Evolutionary conservation across 2,329 filamentous ascomycete species (phyloP).

Genomic region (Talaromyces sp.): DNA sequence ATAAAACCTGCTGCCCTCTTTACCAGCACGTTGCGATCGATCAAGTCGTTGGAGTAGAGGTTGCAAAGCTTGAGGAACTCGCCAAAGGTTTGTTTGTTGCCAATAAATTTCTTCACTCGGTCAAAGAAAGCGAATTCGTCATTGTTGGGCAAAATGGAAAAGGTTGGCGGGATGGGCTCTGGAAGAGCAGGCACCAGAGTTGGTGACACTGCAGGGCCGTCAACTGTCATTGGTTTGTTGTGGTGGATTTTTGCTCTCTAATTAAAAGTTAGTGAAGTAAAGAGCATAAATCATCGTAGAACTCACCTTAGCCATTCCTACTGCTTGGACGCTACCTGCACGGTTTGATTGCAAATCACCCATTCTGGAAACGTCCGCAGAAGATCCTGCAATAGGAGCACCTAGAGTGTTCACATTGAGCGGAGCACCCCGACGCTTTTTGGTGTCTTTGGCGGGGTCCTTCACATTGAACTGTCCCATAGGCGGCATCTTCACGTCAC

Average conservation of each 20-base stretch:
- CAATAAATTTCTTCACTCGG: constrained; percentile 90
- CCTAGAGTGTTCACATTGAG: constrained; percentile 34
- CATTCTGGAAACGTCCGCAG: constrained; percentile 31
- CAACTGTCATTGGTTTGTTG: constrained; percentile 58
- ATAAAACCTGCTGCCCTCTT: constrained; percentile 83
- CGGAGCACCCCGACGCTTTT: constrained; percentile 71
- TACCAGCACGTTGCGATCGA: constrained; percentile 77
- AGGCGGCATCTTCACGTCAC: constrained; percentile 73
- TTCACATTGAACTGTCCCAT: constrained; percentile 88
- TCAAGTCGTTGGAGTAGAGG: constrained; percentile 86
- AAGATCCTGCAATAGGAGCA: constrained; percentile 33
- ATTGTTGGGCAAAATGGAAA: constrained; percentile 67
- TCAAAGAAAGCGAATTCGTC: constrained; percentile 96
- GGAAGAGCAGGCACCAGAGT: constrained; percentile 85
- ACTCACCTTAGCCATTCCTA: constrained; percentile 52
- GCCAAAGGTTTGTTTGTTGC: constrained; percentile 86
- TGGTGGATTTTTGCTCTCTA: constrained; percentile 75
- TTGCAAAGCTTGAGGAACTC: constrained; percentile 98
- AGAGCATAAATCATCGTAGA: not conserved
- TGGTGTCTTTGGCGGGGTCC: constrained; percentile 82
- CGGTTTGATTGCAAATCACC: constrained; percentile 34
- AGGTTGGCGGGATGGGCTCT: constrained; percentile 75
- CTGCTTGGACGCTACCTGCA: constrained; percentile 36
- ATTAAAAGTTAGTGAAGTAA: constrained; percentile 26
- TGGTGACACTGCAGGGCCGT: constrained; percentile 66